Percentiles rank a stretch among this genome's conserved stretches.
Conservation (phyloP, 805 yeast species). For the Pichia pseudocactophila region DNA sequence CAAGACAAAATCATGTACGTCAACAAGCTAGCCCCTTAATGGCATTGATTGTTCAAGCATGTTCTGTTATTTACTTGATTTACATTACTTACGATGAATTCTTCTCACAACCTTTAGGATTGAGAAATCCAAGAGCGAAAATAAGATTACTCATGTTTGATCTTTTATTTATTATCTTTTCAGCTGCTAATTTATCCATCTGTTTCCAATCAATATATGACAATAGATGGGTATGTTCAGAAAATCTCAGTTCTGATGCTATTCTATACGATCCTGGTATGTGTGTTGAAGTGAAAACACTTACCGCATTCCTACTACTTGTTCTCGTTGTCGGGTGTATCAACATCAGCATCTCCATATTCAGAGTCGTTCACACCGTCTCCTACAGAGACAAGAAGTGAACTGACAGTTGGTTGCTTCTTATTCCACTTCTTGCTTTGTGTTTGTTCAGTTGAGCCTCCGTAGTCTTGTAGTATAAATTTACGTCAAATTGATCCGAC, state of each 20-base stretch:
- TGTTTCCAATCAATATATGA: slow-evolving; percentile 80
- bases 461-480: too few relatives aligned
- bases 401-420: too few relatives aligned
- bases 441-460: too few relatives aligned
- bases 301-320: slow-evolving; percentile 72
- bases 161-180: slow-evolving; percentile 76
- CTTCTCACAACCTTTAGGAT: slow-evolving; percentile 83
- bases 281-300: slow-evolving; percentile 69
- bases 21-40: slow-evolving; percentile 88
- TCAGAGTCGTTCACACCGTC: slow-evolving; percentile 70
- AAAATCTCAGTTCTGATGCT: slow-evolving; percentile 15
- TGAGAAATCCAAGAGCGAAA: slow-evolving; percentile 78
- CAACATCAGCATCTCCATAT: slow-evolving; percentile 74
- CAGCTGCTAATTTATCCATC: slow-evolving; percentile 78
- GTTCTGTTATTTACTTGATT: slow-evolving; percentile 66
- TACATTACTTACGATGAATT: slow-evolving; percentile 89
- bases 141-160: slow-evolving; percentile 76
- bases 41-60: slow-evolving; percentile 79
- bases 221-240: slow-evolving; percentile 67
- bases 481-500: too few relatives aligned
- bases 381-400: slow-evolving; percentile 5
- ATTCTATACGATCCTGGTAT: slow-evolving; percentile 34
- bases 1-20: slow-evolving; percentile 31
- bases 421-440: too few relatives aligned
- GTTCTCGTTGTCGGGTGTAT: slow-evolving; percentile 75